A percentile compares a stretch with the other conserved stretches of the same genome.
Conservation (phyloP, 177 flowering plant genomes). For the Vitis hybrid region DNA sequence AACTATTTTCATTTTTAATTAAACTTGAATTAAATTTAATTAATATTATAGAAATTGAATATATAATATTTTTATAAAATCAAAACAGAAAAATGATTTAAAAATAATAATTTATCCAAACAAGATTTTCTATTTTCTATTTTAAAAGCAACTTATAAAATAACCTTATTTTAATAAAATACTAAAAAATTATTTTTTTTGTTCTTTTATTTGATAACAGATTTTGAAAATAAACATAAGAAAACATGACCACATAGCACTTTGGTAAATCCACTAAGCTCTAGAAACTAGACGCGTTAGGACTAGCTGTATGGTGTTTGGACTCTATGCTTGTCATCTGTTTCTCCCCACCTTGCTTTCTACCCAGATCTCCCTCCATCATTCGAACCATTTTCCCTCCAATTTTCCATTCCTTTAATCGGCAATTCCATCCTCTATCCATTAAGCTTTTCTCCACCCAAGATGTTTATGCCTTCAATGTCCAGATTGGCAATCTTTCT, state of each 20-base stretch:
- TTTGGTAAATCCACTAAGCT: too few species aligned
- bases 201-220: too few species aligned
- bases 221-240: background rate
- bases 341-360: background rate
- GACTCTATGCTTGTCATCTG: background rate
- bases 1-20: too few species aligned
- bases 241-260: too few species aligned
- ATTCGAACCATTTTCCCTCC: background rate
- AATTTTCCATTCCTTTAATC: background rate
- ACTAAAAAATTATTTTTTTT: too few species aligned
- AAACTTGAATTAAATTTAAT: too few species aligned
- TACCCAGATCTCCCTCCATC: background rate
- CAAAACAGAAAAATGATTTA: too few species aligned
- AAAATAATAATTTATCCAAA: background rate
- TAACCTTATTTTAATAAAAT: background rate
- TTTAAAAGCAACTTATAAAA: too few species aligned
- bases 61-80: too few species aligned
- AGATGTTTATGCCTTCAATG: slow-evolving; percentile 28
- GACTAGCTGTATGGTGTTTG: background rate
- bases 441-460: slow-evolving; percentile 17
- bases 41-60: too few species aligned
- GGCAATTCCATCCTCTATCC: background rate
- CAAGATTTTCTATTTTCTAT: background rate
- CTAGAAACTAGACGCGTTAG: background rate
- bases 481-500: slow-evolving; percentile 21